Percentiles rank a stretch among this genome's conserved stretches.
Conservation (phyloP, 257 asterid species). For the Forsythia suspensa region DNA sequence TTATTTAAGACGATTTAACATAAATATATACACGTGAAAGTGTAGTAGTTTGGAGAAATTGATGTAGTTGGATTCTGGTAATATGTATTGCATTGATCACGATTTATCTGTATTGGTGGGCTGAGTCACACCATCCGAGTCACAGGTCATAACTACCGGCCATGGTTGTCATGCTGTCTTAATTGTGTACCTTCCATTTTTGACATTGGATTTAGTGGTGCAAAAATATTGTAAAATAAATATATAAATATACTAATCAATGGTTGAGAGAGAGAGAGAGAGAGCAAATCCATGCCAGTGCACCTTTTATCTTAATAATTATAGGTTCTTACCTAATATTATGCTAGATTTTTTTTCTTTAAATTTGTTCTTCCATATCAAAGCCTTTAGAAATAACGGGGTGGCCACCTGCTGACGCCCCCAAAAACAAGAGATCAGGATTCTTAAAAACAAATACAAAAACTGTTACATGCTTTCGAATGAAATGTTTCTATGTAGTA, state of each 20-base stretch:
- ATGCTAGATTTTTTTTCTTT: not conserved
- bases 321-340: not conserved
- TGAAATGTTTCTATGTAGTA: too few relatives aligned
- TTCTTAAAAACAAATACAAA: too few relatives aligned
- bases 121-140: slow-evolving; percentile 29
- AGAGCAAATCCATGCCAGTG: not conserved
- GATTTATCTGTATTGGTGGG: slow-evolving; percentile 13
- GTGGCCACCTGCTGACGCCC: too few relatives aligned
- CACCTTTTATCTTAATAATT: not conserved
- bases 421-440: too few relatives aligned
- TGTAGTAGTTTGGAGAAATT: not conserved
- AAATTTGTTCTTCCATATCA: not conserved
- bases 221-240: not conserved
- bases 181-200: not conserved
- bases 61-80: not conserved
- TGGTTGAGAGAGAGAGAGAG: not conserved
- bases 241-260: not conserved
- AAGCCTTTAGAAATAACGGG: too few relatives aligned
- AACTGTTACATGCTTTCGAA: too few relatives aligned
- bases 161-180: not conserved
- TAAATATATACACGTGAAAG: not conserved
- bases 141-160: slow-evolving; percentile 15
- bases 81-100: not conserved
- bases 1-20: not conserved
- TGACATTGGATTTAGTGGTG: not conserved